Percentiles rank a stretch among this genome's conserved stretches.
Conservation (phyloP, 2,329 filamentous ascomycete species). For the Monosporascus ibericus region DNA sequence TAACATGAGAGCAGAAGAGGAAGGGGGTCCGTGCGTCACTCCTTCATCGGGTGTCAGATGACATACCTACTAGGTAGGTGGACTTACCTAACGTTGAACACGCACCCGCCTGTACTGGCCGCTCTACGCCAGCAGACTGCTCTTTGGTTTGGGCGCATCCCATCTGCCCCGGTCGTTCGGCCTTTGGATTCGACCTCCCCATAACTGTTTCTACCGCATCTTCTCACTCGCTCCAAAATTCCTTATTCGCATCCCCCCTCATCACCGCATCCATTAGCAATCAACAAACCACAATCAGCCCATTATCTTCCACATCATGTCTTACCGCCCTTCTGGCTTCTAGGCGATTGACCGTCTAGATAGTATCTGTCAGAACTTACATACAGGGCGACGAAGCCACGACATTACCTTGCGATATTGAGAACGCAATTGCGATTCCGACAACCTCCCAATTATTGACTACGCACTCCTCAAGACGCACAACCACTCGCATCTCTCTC, state of each 20-base stretch:
- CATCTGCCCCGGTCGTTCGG: not conserved
- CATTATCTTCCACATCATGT: conserved; percentile 13
- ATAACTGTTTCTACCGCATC: not conserved
- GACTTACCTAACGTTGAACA: too few relatives aligned
- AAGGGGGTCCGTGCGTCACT: too few relatives aligned
- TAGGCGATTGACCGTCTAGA: conserved; percentile 22
- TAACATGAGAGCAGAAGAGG: too few relatives aligned
- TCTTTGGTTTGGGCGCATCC: too few relatives aligned
- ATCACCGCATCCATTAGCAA: not conserved
- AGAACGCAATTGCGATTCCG: not conserved
- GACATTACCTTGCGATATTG: conserved; percentile 1
- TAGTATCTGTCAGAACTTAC: conserved; percentile 10
- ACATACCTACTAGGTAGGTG: too few relatives aligned
- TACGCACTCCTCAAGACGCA: too few relatives aligned
- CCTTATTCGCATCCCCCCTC: conserved; percentile 1
- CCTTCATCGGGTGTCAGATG: too few relatives aligned
- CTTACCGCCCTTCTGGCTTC: conserved; percentile 15
- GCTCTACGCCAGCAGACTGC: too few relatives aligned
- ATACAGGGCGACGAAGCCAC: conserved; percentile 6
- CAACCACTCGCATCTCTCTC: not conserved
- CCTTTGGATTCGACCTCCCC: not conserved
- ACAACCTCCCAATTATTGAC: too few relatives aligned
- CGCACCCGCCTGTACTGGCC: too few relatives aligned
- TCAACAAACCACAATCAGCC: not conserved
- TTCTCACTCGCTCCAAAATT: not conserved